Evolutionary conservation across 2,329 filamentous ascomycete genomes (phyloP), one percentile per base, ranked within the genome.

Genomic region (Paramyrothecium roridum): DNA sequence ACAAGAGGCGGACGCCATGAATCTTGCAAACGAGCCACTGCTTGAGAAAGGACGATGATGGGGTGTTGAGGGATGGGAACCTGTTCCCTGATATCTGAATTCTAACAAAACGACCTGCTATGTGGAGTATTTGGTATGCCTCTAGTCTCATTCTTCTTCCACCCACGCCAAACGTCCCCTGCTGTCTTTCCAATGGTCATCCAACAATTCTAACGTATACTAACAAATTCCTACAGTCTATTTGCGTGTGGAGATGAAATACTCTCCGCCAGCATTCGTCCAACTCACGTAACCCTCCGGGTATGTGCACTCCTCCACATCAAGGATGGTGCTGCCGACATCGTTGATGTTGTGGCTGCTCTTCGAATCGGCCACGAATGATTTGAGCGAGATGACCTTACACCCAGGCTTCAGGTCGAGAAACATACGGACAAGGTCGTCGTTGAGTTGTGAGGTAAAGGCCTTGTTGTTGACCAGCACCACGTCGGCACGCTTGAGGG

Each of bases 401-500:
- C 90, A 93, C 3, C 93, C 93, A 54, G 90, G 82, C 73, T 97
- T 98, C 59, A 98, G 78, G 67, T 99, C 95, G 57, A 99, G 77
- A 67, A 99, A 98, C 77, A 96, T 91, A 64, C 91, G 86, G 61
- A 93, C 85, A 48, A 99, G 79, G 58, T 86, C 84, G 67, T 91
- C 88, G 73, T 98, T 99, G 54, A 97, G 83, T 63, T 88, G 82
- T 16, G 93, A 88, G 7, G 88, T 93, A 73, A 99, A 99, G 2
- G 92, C 95, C 73, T 98, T 93, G 74, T 99, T 99, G 78, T 99
- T 99, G 65, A 98, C 93, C 23, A 99, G 82, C 19, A 99, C 85
- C n/a, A 98, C 93, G 69, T 99, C 95, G 2, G 95, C 93, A 54
- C 87, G 85, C 70, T 89, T 88, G 51, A 99, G 80, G 8, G 87